These are phyloP conservation scores for Mortierella sp. DNA, from an alignment of 371 early-diverging fungal species.

Conservation along the genomic window DNA sequence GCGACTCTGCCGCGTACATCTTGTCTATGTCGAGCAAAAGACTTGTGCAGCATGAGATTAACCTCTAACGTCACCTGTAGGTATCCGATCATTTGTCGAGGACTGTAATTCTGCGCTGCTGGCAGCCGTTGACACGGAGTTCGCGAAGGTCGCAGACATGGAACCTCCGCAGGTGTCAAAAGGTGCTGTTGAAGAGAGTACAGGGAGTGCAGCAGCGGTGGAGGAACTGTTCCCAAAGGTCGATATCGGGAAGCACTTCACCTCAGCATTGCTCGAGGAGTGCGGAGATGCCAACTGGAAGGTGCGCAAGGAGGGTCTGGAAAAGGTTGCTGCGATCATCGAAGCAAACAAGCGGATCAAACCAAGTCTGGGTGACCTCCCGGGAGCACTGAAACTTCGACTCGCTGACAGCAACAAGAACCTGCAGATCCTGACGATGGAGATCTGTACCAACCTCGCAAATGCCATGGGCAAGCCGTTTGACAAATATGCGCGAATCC, in stretches of 20 bases:
- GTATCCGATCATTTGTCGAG: slow-evolving; percentile 77
- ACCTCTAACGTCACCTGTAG: slow-evolving; percentile 7
- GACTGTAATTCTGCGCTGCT: slow-evolving; percentile 88
- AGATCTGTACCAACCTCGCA: slow-evolving; percentile 78
- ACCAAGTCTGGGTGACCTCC: slow-evolving; percentile 85
- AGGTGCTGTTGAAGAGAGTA: slow-evolving; percentile 42
- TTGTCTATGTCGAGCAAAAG: no score
- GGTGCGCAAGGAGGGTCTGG: slow-evolving; percentile 92
- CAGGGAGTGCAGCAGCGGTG: slow-evolving; percentile 60
- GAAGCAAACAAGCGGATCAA: slow-evolving; percentile 87
- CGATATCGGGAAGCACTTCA: slow-evolving; percentile 75
- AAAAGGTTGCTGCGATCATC: slow-evolving; percentile 79
- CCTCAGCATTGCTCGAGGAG: slow-evolving; percentile 60
- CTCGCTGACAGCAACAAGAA: slow-evolving; percentile 93
- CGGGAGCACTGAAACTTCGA: slow-evolving; percentile 82
- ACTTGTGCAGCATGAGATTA: neutral
- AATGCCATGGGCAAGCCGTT: slow-evolving; percentile 88
- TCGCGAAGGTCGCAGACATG: slow-evolving; percentile 84
- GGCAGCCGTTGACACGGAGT: slow-evolving; percentile 90
- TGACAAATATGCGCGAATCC: slow-evolving; percentile 73
- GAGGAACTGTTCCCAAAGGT: slow-evolving; percentile 91
- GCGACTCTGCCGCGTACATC: neutral
- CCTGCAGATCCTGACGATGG: slow-evolving; percentile 78
- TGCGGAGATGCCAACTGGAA: slow-evolving; percentile 93
- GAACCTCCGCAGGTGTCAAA: slow-evolving; percentile 83